Evolutionary conservation across 1,284 basidiomycete species (phyloP), one percentile per base, ranked within the genome.

Genomic region (Ceratobasidium theobromae): DNA sequence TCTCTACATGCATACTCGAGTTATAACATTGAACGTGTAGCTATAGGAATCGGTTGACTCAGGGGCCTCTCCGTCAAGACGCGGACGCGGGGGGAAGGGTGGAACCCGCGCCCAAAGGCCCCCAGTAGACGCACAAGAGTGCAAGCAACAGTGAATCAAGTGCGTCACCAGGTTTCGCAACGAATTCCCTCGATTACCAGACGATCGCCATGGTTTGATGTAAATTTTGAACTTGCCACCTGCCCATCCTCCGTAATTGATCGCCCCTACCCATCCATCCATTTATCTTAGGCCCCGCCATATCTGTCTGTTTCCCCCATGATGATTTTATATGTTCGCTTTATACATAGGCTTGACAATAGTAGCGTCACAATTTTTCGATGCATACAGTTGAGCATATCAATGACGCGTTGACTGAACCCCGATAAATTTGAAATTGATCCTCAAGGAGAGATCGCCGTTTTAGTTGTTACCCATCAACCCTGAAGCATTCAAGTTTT

Each of bases 71-170:
- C 81, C 81, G 77, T 28, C 82, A 82, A 69, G 79, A 82, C 68
- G 85, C 84, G 75, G 80, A 81, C 68, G 80, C 82, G 68, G 81
- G 79, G 46, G 76, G 68, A 6, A 72, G 69, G 33, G 80, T 76
- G 40, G 73, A 70, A 81, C 79, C n/a, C n/a, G n/a, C n/a, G n/a
- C n/a, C n/a, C n/a, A n/a, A n/a, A n/a, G n/a, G n/a, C n/a, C n/a
- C n/a, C n/a, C n/a, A 65, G 80, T 84, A 60, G 87, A 91, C 75
- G 83, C 88, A 1, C 86, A 90, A 73, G 91, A 93, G 75, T 93
- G 91, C 83, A 91, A 91, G 80, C 87, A 91, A 74, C 90, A 93
- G 86, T 93, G 78, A 78, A 75, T n/a, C 9, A 8, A 8, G 16
- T 38, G 35, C 35, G 35, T 38, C 9, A 16, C 35, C n/a, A n/a